Conservation (phyloP, 2,329 filamentous ascomycete genomes). For the Chrysoporthe cubensis region DNA sequence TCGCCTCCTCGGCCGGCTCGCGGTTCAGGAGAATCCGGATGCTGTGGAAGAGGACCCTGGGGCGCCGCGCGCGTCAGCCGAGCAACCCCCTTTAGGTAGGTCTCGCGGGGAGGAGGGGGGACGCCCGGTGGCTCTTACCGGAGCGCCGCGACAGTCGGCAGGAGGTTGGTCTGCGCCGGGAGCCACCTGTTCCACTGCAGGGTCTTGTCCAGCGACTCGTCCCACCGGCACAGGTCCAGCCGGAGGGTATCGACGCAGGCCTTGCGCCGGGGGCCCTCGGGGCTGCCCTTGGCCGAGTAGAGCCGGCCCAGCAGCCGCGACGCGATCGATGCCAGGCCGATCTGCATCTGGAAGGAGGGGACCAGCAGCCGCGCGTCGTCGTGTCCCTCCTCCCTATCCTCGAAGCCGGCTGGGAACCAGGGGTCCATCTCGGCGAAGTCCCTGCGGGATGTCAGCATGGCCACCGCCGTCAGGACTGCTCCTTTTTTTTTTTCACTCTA, state of each 20-base stretch:
- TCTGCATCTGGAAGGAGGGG: conserved; percentile 10
- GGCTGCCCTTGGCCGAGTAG: not conserved
- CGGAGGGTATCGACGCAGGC: conserved; percentile 30
- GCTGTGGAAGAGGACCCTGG: conserved; percentile 31
- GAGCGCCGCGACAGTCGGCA: conserved; percentile 29
- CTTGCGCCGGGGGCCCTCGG: conserved; percentile 16
- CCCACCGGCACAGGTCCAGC: conserved; percentile 32
- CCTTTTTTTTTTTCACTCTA: no score
- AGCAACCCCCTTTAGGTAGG: not conserved
- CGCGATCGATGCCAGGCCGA: conserved; percentile 5
- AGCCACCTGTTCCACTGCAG: conserved; percentile 33
- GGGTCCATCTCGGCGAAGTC: conserved; percentile 32
- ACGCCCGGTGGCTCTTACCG: conserved; percentile 28
- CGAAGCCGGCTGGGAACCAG: conserved; percentile 35
- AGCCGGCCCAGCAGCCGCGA: conserved; percentile 2
- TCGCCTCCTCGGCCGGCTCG: conserved; percentile 24
- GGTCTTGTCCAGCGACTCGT: conserved; percentile 29
- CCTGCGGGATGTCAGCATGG: not conserved
- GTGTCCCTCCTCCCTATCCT: conserved; percentile 11
- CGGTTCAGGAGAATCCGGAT: conserved; percentile 34
- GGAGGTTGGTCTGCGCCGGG: conserved; percentile 25
- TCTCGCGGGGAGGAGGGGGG: not conserved
- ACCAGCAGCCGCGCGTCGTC: conserved; percentile 15
- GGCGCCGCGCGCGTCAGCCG: not conserved
- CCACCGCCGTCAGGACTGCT: not conserved